Evolutionary conservation across 164 flowering plant genomes (phyloP), one percentile per base, ranked within the genome.

Genomic region (Macadamia integrifolia): DNA sequence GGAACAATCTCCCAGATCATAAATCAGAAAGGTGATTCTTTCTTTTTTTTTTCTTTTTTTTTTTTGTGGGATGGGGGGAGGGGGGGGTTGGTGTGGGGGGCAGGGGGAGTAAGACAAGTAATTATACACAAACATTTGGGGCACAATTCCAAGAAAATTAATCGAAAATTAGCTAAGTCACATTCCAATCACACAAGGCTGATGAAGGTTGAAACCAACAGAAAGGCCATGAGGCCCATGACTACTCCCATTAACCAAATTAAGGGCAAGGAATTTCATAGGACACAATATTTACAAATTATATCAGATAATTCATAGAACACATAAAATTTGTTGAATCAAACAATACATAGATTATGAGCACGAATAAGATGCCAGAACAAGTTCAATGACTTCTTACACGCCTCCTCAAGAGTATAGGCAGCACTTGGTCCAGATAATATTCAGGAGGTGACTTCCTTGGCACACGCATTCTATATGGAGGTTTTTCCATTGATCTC

Each of bases 381-480:
- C 50, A 66, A 40, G 61, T 28, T 18, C 68, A 35, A 71, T 18
- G 76, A 66, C 71, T 71, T 66, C 88, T 88, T 88, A 94, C 99
- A 76, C 74, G 93, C 78, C 97, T 87, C 72, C 97, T 90, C 69
- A 79, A 53, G 49, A 94, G 91, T 73, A 90, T 84, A n/a, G 99
- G 99, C 77, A 90, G 78, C 61, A 95, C 98, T 84, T 88, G 91
- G 70, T 92, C 96, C 53, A 92, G 66, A 75, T 92, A 95, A 79
- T 87, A 87, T 56, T 88, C 92, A 43, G 99, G 90, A 15, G 84
- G 76, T 3, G 98, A 95, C 82, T 87, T 95, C 72, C 99, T 80
- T 35, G 99, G 99, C n/a, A 95, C 98, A 61, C 99, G 96, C 97
- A 90, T 92, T 1, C 96, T 92, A 57, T 94, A 94, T 42, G 99